Conservation (phyloP, 148 eudicot genomes). For the Chenopodium berlandieri region DNA sequence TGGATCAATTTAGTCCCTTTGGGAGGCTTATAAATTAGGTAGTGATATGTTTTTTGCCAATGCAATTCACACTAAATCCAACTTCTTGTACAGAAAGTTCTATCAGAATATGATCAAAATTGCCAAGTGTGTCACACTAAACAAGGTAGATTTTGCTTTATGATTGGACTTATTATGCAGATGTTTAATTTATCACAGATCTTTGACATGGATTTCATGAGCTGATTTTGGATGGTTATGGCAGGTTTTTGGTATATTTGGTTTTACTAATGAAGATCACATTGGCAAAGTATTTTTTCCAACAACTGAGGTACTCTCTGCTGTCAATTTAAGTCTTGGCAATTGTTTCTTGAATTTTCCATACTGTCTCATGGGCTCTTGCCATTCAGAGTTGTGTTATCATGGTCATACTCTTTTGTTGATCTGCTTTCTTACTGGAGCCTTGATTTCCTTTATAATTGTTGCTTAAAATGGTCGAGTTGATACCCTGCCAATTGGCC, state of each 20-base stretch:
- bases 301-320: slow-evolving; percentile 65
- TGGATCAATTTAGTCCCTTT: neutral
- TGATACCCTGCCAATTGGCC: neutral
- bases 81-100: slow-evolving; percentile 52
- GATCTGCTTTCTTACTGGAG: neutral
- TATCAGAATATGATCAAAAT: slow-evolving; percentile 87
- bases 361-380: neutral
- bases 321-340: neutral
- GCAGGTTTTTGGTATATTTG: slow-evolving; percentile 94
- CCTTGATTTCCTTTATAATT: neutral
- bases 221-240: slow-evolving; percentile 15
- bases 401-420: too few relatives aligned
- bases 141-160: slow-evolving; percentile 51
- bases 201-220: slow-evolving; percentile 4
- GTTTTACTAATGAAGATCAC: slow-evolving; percentile 86
- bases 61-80: neutral
- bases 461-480: neutral
- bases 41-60: neutral
- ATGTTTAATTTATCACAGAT: neutral
- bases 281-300: slow-evolving; percentile 91
- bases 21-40: neutral
- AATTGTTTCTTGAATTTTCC: neutral
- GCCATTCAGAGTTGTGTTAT: neutral
- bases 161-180: neutral
- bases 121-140: slow-evolving; percentile 80